Evolutionary conservation across 2,329 filamentous ascomycete genomes (phyloP).

Genomic region (Pseudogymnoascus sp.): DNA sequence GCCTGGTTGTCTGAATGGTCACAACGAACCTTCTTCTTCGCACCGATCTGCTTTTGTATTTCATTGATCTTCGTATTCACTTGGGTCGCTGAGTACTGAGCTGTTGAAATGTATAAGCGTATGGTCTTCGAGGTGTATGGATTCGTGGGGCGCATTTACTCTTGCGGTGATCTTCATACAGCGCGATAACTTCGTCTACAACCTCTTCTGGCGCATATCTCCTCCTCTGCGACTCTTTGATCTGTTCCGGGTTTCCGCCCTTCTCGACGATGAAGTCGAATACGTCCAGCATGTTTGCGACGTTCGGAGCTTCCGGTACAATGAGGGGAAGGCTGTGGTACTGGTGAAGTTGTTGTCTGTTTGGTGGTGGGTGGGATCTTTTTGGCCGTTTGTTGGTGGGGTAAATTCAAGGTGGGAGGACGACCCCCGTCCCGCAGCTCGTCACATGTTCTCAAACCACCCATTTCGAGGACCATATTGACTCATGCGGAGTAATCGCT

Average conservation of each 20-base stretch:
- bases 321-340: background rate
- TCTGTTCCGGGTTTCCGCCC: constrained; percentile 83
- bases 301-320: constrained; percentile 6
- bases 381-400: constrained; percentile 8
- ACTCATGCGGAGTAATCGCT: background rate
- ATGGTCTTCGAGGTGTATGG: constrained; percentile 4
- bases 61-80: constrained; percentile 79
- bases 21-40: constrained; percentile 71
- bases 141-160: constrained; percentile 38
- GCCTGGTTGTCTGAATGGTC: background rate
- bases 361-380: constrained; percentile 4
- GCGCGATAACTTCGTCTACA: constrained; percentile 81
- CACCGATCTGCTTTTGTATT: constrained; percentile 80
- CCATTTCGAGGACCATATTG: background rate
- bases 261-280: constrained; percentile 75
- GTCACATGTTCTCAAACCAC: constrained; percentile 1
- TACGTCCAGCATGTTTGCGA: constrained; percentile 59
- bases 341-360: background rate
- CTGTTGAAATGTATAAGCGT: constrained; percentile 29
- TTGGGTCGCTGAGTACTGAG: constrained; percentile 70
- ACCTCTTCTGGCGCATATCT: constrained; percentile 71
- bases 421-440: background rate
- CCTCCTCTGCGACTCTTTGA: constrained; percentile 82
- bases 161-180: constrained; percentile 78
- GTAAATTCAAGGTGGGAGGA: constrained; percentile 10